These are phyloP conservation scores for Fomitopsis palustris DNA, from an alignment of 1,284 basidiomycete genomes.

Conservation along the genomic window DNA sequence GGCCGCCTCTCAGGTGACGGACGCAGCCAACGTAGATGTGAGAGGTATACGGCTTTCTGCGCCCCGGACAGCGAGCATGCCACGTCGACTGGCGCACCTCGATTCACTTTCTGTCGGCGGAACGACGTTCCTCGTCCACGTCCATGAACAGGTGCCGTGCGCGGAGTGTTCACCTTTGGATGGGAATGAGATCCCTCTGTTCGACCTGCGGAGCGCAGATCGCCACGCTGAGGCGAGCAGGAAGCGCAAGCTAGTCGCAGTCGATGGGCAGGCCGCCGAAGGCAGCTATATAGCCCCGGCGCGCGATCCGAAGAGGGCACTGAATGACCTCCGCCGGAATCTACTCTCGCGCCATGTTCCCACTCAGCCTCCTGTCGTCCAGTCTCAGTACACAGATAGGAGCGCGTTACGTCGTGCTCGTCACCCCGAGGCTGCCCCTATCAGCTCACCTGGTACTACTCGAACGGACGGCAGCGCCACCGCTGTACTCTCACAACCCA, in stretches of 20 bases:
- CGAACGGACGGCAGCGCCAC: background rate
- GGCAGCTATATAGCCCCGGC: background rate
- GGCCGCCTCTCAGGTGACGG: background rate
- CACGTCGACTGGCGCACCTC: constrained; percentile 55
- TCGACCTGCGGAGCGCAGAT: constrained; percentile 34
- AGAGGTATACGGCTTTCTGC: constrained; percentile 54
- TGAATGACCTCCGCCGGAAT: constrained; percentile 57
- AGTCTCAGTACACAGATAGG: constrained; percentile 53
- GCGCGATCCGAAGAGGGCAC: constrained; percentile 54
- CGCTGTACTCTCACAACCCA: background rate
- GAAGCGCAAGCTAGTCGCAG: constrained; percentile 31
- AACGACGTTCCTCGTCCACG: constrained; percentile 66
- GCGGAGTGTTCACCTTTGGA: constrained; percentile 48
- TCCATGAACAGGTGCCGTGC: constrained; percentile 63
- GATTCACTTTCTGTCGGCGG: constrained; percentile 64
- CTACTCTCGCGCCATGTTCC: constrained; percentile 47
- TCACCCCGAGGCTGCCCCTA: constrained; percentile 41
- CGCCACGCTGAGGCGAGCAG: constrained; percentile 17
- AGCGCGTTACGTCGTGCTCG: constrained; percentile 64
- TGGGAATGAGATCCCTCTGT: constrained; percentile 58
- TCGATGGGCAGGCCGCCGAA: background rate
- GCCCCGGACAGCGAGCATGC: constrained; percentile 62
- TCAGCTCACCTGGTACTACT: background rate
- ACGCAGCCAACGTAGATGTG: constrained; percentile 5
- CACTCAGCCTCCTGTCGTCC: constrained; percentile 2